phyloP scores from a whole-genome alignment of 2,329 filamentous ascomycete species.

The Colletotrichum viniferum region DNA sequence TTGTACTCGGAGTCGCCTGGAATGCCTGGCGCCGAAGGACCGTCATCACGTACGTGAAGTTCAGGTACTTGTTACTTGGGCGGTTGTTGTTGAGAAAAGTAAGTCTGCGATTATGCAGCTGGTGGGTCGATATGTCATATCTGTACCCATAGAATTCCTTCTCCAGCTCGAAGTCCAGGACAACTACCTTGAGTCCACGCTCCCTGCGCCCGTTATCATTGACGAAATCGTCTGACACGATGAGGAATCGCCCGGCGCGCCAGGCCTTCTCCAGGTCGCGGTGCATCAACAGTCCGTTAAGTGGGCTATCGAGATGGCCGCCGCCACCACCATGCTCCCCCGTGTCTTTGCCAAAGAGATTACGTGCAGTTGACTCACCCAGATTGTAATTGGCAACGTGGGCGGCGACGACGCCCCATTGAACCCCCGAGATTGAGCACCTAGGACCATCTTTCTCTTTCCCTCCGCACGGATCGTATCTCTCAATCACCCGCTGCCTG shows the following conservation, averaged over 20 bases:
- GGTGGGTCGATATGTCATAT: background rate
- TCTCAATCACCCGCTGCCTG: background rate
- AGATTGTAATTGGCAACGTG: background rate
- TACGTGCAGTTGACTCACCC: background rate
- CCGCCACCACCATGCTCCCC: background rate
- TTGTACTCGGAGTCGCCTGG: background rate
- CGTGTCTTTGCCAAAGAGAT: background rate
- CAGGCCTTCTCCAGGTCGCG: background rate
- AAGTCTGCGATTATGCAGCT: background rate
- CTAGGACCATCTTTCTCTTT: background rate
- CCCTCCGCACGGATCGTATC: background rate
- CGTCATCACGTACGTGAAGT: background rate
- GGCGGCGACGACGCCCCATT: background rate
- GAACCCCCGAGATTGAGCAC: background rate
- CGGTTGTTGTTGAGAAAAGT: background rate
- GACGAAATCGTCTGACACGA: background rate
- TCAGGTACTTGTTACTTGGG: background rate
- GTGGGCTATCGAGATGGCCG: background rate
- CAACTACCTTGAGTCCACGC: background rate
- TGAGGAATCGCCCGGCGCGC: background rate
- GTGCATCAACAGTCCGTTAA: background rate
- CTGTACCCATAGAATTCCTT: background rate
- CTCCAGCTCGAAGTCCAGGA: background rate
- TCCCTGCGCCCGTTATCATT: background rate
- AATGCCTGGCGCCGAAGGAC: background rate